Conservation (phyloP, 768 basidiomycete species). For the Psilocybe cyanescens region DNA sequence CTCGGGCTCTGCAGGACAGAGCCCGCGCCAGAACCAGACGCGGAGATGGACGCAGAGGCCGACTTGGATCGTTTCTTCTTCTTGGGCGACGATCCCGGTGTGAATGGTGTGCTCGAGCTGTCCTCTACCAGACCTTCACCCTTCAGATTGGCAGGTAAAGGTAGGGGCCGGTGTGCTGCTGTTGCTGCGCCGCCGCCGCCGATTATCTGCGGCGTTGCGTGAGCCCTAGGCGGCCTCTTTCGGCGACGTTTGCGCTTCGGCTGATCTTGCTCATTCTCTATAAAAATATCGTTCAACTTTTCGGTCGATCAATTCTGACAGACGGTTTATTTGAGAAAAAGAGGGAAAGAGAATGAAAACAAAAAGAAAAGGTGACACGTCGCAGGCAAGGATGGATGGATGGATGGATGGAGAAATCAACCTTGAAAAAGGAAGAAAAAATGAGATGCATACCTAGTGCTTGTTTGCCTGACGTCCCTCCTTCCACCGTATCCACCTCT, state of each 20-base stretch:
- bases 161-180: not conserved
- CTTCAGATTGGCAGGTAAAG: not conserved
- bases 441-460: constrained; percentile 22
- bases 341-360: not conserved
- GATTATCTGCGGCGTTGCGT: constrained; percentile 5
- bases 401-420: not conserved
- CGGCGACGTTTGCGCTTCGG: constrained; percentile 20
- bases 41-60: constrained; percentile 11
- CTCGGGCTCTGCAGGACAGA: constrained; percentile 14
- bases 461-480: constrained; percentile 20
- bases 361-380: not conserved
- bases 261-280: constrained; percentile 21
- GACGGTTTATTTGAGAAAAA: constrained; percentile 10
- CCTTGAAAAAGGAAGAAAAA: not conserved
- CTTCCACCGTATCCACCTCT: constrained; percentile 9
- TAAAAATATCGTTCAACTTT: constrained; percentile 15
- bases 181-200: not conserved
- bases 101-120: not conserved
- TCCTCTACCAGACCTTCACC: constrained; percentile 2
- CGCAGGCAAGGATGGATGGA: not conserved
- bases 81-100: constrained; percentile 17
- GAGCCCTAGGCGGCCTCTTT: constrained; percentile 18
- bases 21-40: not conserved
- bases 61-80: constrained; percentile 24
- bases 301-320: constrained; percentile 22